These are phyloP conservation scores for Lactifluus echinatus DNA, from an alignment of 768 basidiomycete species.

Conservation along the genomic window DNA sequence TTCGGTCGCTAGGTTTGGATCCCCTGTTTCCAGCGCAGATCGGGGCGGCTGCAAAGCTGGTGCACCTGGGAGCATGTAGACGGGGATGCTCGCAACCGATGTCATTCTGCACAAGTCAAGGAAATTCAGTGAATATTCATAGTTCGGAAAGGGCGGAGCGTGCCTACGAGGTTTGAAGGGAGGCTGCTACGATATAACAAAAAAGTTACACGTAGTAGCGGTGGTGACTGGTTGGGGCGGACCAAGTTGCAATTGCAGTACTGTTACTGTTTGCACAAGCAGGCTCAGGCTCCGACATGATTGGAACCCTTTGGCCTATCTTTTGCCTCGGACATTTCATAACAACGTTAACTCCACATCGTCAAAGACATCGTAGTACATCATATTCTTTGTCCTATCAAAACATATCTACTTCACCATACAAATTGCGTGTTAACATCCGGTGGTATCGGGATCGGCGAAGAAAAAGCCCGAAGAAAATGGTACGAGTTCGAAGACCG, in stretches of 20 bases:
- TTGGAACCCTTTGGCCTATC: background rate
- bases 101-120: slow-evolving; percentile 40
- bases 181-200: slow-evolving; percentile 12
- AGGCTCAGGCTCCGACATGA: slow-evolving; percentile 2
- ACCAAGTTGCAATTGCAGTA: slow-evolving; percentile 14
- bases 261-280: slow-evolving; percentile 2
- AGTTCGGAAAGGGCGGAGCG: background rate
- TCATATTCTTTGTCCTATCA: background rate
- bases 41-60: slow-evolving; percentile 69
- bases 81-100: slow-evolving; percentile 61
- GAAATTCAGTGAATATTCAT: slow-evolving; percentile 3
- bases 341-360: background rate
- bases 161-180: slow-evolving; percentile 2
- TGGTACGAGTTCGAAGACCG: slow-evolving; percentile 1
- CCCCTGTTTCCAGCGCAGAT: slow-evolving; percentile 64
- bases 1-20: slow-evolving; percentile 65
- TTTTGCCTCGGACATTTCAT: slow-evolving; percentile 10
- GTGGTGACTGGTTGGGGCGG: slow-evolving; percentile 17
- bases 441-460: background rate
- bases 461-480: slow-evolving; percentile 1
- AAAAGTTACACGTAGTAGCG: slow-evolving; percentile 12
- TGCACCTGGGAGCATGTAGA: slow-evolving; percentile 65
- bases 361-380: background rate
- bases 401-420: background rate
- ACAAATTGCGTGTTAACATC: background rate